Base-by-base conservation (phyloP, 345 rosid genomes). In the Lagerstroemia speciosa region DNA sequence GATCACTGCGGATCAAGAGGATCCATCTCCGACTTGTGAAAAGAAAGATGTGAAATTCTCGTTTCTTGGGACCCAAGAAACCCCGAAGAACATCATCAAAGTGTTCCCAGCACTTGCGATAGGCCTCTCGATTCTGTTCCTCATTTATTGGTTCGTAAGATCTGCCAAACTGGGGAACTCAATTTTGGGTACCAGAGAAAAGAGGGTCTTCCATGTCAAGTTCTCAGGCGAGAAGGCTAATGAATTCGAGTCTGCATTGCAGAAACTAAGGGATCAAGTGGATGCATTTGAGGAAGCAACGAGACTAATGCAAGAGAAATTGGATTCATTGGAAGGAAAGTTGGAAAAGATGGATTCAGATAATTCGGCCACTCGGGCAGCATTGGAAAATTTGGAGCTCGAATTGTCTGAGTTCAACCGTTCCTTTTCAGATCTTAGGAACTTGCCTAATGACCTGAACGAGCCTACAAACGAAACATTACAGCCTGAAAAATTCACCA, bases 251-350 rank as follows among this genome's bases (percentile, higher is more conserved):
- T 31, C 65, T 32, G 65, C 15, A 62, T 1, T 62, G 38, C 22
- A 62, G 65, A 62, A 62, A n/a, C n/a, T 62, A 5, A 22, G 38
- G n/a, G 65, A 62, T 31, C 65, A 62, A 62, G 38, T 62, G 24
- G 65, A 62, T 22, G 40, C 38, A 19, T 32, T 62, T 32, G 65
- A 62, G n/a, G 34, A 62, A 62, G 65, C 65, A 62, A 22, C 38
- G 5, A 31, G 16, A 62, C 9, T 32, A 17, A 8, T 62, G 65
- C n/a, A 32, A 32, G 38, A 33, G 33, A 62, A 62, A 32, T 17
- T 62, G n/a, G 38, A 6, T 15, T 62, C 16, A 8, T 9, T 62
- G 22, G 65, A 62, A 0, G 26, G 12, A 22, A 61, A 61, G 20
- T 14, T 61, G 22, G 22, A 17, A 22, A 32, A n/a, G 24, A 62